phyloP scores from a whole-genome alignment of 768 basidiomycete genomes.

The Sarcomyxa edulis region DNA sequence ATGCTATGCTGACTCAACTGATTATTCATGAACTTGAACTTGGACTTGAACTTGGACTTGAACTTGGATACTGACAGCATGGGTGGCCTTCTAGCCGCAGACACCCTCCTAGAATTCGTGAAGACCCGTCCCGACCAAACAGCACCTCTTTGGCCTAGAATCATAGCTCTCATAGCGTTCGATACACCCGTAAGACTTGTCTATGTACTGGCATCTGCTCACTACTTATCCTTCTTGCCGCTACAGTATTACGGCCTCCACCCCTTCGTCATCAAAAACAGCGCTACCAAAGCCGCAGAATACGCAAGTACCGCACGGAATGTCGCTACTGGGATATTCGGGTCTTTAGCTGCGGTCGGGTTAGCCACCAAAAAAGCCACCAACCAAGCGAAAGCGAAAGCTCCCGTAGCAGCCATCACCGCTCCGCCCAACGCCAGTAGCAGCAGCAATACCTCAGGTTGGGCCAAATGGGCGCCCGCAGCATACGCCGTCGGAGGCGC shows the following conservation, averaged over 20 bases:
- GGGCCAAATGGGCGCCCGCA: constrained; percentile 63
- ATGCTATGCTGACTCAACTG: too few relatives aligned
- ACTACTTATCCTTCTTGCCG: not conserved
- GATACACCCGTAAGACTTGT: constrained; percentile 80
- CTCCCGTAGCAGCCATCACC: constrained; percentile 25
- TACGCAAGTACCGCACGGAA: constrained; percentile 64
- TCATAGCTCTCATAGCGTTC: constrained; percentile 80
- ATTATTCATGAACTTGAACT: too few relatives aligned
- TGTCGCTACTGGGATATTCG: constrained; percentile 56
- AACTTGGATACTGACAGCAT: constrained; percentile 52
- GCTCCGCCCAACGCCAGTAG: constrained; percentile 15
- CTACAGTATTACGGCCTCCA: constrained; percentile 82
- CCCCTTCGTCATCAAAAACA: constrained; percentile 81
- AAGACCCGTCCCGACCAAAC: constrained; percentile 56
- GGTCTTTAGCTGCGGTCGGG: constrained; percentile 47
- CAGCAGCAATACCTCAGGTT: constrained; percentile 25
- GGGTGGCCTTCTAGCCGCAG: constrained; percentile 88
- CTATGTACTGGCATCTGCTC: constrained; percentile 1
- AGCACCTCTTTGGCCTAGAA: constrained; percentile 81
- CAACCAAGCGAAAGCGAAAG: constrained; percentile 16
- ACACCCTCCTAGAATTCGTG: constrained; percentile 71
- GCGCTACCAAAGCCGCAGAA: constrained; percentile 66
- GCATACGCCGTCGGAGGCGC: constrained; percentile 72
- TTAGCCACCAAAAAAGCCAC: constrained; percentile 35
- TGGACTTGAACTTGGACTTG: too few relatives aligned